phyloP scores from a whole-genome alignment of 257 asterid genomes.

The Nicotiana noctiflora region DNA sequence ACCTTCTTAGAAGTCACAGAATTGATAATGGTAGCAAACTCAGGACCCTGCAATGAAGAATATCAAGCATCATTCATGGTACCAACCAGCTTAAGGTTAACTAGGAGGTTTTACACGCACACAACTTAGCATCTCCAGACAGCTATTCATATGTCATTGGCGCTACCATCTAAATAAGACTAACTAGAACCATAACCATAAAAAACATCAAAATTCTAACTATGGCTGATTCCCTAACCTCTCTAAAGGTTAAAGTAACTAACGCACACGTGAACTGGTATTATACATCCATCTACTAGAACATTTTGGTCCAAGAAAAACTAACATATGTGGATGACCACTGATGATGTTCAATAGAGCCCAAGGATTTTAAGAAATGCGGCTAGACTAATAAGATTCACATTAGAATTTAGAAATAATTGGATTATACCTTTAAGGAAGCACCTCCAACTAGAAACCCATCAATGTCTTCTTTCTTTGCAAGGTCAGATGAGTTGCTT shows the following conservation, averaged over 20 bases:
- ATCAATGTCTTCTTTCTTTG: constrained; percentile 10
- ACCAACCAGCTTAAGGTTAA: not conserved
- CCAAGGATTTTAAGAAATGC: not conserved
- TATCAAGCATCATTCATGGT: constrained; percentile 5
- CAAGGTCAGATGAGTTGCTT: constrained; percentile 15
- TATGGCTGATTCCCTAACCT: not conserved
- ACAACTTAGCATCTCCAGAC: not conserved
- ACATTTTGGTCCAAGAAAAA: not conserved
- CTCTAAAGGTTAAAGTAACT: not conserved
- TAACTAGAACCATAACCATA: not conserved
- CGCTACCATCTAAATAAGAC: not conserved
- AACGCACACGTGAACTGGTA: not conserved
- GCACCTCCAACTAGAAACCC: constrained; percentile 12
- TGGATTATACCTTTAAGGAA: constrained; percentile 50
- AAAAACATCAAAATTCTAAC: not conserved
- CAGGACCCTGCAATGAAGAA: constrained; percentile 66
- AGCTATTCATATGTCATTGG: not conserved
- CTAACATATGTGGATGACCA: not conserved
- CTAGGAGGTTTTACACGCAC: not conserved
- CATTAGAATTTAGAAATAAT: not conserved
- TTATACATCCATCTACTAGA: not conserved
- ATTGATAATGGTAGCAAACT: constrained; percentile 84
- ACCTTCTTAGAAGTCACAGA: constrained; percentile 91
- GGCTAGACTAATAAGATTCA: not conserved
- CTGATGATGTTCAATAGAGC: not conserved